Evolutionary conservation across 495 filamentous ascomycete genomes (phyloP), one percentile per base, ranked within the genome.

Genomic region (Hapsidospora chrysogenum): DNA sequence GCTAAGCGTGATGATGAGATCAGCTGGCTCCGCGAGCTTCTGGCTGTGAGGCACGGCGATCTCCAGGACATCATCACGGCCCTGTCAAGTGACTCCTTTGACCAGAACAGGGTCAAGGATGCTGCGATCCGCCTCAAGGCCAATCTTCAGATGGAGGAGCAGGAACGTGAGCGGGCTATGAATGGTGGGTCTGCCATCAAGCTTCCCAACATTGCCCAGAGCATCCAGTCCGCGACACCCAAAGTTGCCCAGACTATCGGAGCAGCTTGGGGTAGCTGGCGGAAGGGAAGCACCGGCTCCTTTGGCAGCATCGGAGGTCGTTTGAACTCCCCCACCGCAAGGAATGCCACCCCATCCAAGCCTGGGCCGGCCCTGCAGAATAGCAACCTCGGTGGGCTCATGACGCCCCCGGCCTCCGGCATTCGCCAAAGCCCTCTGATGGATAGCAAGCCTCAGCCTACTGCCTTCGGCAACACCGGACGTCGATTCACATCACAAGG

Each of bases 131-230:
- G 89, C 6, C 70, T 97, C 38, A 85, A 82, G 48, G 80, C 92
- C 14, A 95, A 89, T 46, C 66, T 97, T 13, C 81, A 96, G 52
- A 97, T 97, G 89, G 85, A 96, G 47, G 81, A 82, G 52, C 84
- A 93, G 48, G 89, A 92, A 51, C 79, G 78, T 14, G 92, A 96
- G 47, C 43, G 61, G 38, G 66, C 65, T 2, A 63, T 68, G 61
- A 69, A 70, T 36, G 68, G 78, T 4, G 63, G 58, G 6, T 65
- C 61, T 4, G 60, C 65, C 11, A 55, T 70, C 36, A 64, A 55
- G 40, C 43, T 68, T 15, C 66, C 65, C 7, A 66, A 66, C 41
- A 66, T 70, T 29, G 66, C 68, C 3, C 63, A 63, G 4, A 61
- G 52, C 19, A 61, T 71, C 34, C 54, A 58, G 28, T 59, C 61